Percentiles rank a stretch among this genome's conserved stretches.
Conservation (phyloP, 176 grass and related monocot species). For the Musa acuminata region DNA sequence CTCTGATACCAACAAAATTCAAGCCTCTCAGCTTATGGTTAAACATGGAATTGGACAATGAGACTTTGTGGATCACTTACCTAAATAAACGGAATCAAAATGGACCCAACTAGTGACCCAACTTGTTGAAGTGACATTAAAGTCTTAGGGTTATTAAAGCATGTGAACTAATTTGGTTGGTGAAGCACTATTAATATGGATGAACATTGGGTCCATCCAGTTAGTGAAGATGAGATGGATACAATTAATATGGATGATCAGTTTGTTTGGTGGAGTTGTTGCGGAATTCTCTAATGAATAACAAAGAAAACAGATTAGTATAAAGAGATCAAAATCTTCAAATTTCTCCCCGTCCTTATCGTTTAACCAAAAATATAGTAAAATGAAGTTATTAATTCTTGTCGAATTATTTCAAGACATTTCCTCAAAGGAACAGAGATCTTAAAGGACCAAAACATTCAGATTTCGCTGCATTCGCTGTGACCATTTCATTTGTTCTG, state of each 20-base stretch:
- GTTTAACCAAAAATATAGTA: too few relatives aligned
- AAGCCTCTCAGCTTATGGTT: background rate
- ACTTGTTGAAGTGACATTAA: background rate
- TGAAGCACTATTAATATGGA: too few relatives aligned
- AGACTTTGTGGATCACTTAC: background rate
- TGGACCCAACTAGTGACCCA: background rate
- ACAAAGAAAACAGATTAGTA: too few relatives aligned
- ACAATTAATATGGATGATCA: too few relatives aligned
- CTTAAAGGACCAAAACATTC: background rate
- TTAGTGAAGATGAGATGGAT: too few relatives aligned
- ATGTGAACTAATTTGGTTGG: background rate
- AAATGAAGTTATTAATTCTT: too few relatives aligned
- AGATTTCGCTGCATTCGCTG: background rate
- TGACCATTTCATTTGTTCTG: background rate
- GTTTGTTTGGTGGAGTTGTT: too few relatives aligned
- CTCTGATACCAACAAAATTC: background rate
- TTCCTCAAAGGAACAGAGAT: background rate
- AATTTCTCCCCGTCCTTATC: too few relatives aligned
- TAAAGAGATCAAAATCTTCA: too few relatives aligned
- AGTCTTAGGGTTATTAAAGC: background rate
- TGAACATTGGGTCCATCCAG: too few relatives aligned
- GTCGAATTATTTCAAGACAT: too few relatives aligned
- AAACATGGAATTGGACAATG: background rate
- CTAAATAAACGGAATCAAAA: background rate
- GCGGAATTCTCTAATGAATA: too few relatives aligned